A percentile compares a stretch with the other conserved stretches of the same genome.
Conservation (phyloP, 331 rosid genomes). For the Quercus phellos region DNA sequence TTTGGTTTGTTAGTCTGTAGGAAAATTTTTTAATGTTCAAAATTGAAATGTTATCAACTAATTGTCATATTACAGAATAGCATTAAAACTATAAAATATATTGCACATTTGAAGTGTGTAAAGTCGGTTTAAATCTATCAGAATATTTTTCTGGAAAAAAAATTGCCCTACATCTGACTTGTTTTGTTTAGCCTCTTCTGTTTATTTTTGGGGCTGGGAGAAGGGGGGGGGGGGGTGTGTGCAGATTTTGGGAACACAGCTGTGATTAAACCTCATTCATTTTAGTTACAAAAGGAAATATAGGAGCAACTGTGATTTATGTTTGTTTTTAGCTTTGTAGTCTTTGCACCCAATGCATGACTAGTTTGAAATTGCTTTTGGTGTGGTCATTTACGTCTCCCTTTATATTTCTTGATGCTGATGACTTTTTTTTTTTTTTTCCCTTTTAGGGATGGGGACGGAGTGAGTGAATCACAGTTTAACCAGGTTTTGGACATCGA, state of each 20-base stretch:
- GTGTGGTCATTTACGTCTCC: not conserved
- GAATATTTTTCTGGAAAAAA: not conserved
- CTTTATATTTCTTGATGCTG: constrained; percentile 8
- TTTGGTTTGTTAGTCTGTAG: not conserved
- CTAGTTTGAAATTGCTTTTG: not conserved
- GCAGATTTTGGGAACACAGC: not conserved
- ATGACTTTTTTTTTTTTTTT: constrained; percentile 8
- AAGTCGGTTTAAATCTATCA: not conserved
- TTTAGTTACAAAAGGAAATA: not conserved
- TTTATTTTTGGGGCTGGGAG: too few species aligned
- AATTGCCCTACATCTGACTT: not conserved
- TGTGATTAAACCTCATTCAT: not conserved
- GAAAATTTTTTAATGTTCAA: not conserved
- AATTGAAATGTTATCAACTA: not conserved
- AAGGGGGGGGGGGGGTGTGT: too few species aligned
- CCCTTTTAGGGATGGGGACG: constrained; percentile 83
- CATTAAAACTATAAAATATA: not conserved
- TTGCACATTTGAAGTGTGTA: not conserved
- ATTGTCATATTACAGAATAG: constrained; percentile 1
- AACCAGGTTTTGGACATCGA: constrained; percentile 72
- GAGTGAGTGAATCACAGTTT: constrained; percentile 86
- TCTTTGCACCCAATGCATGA: too few species aligned
- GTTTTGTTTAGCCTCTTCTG: not conserved
- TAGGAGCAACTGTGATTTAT: not conserved
- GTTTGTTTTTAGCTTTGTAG: not conserved